Percentiles rank a stretch among this genome's conserved stretches.
Conservation (phyloP, 73 alveolate species). For the Paramecium sexaurelia region DNA sequence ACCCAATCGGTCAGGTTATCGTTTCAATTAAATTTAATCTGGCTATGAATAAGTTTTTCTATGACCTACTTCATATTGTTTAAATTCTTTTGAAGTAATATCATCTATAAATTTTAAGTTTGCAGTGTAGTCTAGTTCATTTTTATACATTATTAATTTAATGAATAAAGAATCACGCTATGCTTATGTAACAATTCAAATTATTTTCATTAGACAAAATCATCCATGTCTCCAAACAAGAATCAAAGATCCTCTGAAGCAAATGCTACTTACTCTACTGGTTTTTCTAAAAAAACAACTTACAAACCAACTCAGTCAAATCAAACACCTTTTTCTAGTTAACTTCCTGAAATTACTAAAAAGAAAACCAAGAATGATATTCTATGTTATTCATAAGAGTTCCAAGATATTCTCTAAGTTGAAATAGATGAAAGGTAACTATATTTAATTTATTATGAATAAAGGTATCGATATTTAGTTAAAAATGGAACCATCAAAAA, state of each 20-base stretch:
- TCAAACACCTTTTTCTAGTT: conserved; percentile 1
- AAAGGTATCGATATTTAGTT: conserved; percentile 77
- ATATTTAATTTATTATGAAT: not conserved
- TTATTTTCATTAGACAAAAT: not conserved
- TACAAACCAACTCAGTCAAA: not conserved
- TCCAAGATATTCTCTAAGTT: conserved; percentile 36
- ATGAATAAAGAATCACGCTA: conserved; percentile 30
- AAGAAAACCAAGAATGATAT: not conserved
- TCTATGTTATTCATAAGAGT: conserved; percentile 37
- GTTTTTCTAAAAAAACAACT: conserved; percentile 23
- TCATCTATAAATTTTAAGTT: not conserved
- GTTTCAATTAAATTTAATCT: not conserved
- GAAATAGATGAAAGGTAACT: conserved; percentile 65
- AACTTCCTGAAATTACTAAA: conserved; percentile 24
- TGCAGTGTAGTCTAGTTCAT: not conserved
- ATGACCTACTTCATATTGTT: conserved; percentile 1
- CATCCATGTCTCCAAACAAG: conserved; percentile 32
- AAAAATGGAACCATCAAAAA: conserved; percentile 81
- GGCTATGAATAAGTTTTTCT: not conserved
- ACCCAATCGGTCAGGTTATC: conserved; percentile 43
- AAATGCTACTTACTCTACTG: not conserved
- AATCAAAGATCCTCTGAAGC: not conserved
- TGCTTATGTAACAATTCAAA: conserved; percentile 38
- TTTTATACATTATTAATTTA: not conserved
- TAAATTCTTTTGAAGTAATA: not conserved